Conservation (phyloP, 805 yeast genomes). For the Brettanomyces nanus region DNA sequence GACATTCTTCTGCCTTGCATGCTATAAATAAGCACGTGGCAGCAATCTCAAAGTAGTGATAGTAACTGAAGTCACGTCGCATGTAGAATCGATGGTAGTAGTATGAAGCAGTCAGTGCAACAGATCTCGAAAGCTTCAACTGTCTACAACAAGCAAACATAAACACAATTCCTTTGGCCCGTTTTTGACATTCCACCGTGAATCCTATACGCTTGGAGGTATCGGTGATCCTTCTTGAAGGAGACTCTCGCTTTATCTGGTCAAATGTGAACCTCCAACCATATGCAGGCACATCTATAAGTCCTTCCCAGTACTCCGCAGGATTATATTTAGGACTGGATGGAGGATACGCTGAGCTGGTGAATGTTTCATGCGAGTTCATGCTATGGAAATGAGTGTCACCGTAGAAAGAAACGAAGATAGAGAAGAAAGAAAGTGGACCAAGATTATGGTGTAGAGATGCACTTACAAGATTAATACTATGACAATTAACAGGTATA, state of each 20-base stretch:
- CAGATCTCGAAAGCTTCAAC: constrained; percentile 38
- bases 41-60: constrained; percentile 43
- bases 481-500: no score
- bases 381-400: no score
- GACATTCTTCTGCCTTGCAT: constrained; percentile 45
- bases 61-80: constrained; percentile 32
- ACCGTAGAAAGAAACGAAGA: no score
- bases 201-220: constrained; percentile 22
- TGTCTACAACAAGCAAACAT: constrained; percentile 35
- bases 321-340: not conserved
- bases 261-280: constrained; percentile 22
- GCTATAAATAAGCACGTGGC: constrained; percentile 45
- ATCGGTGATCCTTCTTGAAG: constrained; percentile 27
- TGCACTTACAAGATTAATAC: no score
- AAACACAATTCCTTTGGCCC: constrained; percentile 42
- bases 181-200: constrained; percentile 31
- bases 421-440: no score
- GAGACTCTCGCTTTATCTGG: constrained; percentile 20
- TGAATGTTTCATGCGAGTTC: not conserved
- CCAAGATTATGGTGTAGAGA: no score
- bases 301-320: constrained; percentile 22
- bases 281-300: constrained; percentile 17
- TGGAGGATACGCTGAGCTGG: no score
- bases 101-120: constrained; percentile 39
- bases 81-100: constrained; percentile 46